Evolutionary conservation across 805 yeast species (phyloP).

Genomic region (Pichia deserticola): DNA sequence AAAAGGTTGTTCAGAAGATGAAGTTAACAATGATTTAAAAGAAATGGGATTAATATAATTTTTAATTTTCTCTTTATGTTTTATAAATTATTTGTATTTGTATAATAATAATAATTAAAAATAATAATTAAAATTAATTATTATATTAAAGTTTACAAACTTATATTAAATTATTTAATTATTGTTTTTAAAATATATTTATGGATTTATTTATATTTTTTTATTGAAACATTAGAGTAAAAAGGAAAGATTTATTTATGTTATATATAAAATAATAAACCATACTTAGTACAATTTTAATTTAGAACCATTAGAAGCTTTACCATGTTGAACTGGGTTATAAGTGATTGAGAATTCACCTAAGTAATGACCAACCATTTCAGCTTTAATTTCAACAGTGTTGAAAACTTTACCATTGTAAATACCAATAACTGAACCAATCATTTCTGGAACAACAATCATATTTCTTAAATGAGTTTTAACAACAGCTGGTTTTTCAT

Average conservation of each 20-base stretch:
- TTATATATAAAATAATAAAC: background rate
- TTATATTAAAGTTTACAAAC: too few species aligned
- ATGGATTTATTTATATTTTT: background rate
- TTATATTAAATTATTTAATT: background rate
- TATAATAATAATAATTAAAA: background rate
- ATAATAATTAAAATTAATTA: background rate
- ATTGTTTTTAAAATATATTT: background rate
- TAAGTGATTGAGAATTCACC: constrained; percentile 99
- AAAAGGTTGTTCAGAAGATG: constrained; percentile 58
- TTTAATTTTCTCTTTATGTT: too few species aligned
- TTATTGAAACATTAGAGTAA: background rate
- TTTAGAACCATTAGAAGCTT: constrained; percentile 32
- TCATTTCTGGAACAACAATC: constrained; percentile 99
- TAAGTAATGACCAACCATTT: constrained; percentile 99
- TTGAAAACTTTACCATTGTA: constrained; percentile 99
- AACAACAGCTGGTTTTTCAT: constrained; percentile 96
- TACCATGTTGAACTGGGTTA: constrained; percentile 99
- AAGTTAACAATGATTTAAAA: constrained; percentile 62
- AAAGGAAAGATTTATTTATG: constrained; percentile 8
- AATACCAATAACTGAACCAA: constrained; percentile 96
- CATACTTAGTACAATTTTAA: constrained; percentile 29
- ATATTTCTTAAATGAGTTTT: constrained; percentile 99
- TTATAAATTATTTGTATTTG: too few species aligned
- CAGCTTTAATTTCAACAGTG: constrained; percentile 98
- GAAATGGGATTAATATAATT: constrained; percentile 42